Percentiles rank a stretch among this genome's conserved stretches.
Evolutionary conservation across 2,329 filamentous ascomycete genomes (phyloP).

Genomic region (Cercospora citrullina): DNA sequence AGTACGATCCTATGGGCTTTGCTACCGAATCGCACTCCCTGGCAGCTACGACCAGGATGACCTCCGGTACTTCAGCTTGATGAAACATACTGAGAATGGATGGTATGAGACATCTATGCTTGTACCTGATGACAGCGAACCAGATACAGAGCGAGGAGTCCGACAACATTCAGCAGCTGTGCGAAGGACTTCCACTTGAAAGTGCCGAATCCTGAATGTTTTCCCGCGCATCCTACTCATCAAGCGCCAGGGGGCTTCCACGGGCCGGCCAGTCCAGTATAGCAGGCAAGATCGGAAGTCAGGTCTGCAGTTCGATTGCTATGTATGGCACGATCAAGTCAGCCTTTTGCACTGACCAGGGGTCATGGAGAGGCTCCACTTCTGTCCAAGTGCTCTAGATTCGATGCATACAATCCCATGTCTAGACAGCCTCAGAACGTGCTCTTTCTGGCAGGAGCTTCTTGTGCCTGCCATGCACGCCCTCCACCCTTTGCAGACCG

Average conservation of each 20-base stretch:
- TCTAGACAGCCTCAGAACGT: background rate
- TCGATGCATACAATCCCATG: background rate
- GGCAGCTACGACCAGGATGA: background rate
- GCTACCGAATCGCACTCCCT: background rate
- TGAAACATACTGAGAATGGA: background rate
- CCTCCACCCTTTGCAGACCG: slow-evolving; percentile 3
- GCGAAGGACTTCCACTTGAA: background rate
- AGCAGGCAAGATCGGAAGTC: background rate
- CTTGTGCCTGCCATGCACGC: background rate
- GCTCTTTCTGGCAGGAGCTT: slow-evolving; percentile 3
- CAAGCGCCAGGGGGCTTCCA: background rate
- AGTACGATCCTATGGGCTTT: background rate
- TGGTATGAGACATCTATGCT: background rate
- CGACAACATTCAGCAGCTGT: background rate
- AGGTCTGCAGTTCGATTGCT: background rate
- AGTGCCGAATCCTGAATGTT: background rate
- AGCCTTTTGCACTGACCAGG: background rate
- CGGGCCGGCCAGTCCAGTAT: background rate
- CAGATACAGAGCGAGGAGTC: background rate
- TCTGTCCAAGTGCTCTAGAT: background rate
- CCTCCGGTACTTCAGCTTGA: background rate
- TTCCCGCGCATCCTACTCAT: background rate
- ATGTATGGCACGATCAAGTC: slow-evolving; percentile 1
- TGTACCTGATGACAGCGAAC: background rate
- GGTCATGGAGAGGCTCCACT: background rate